Evolutionary conservation across 129 eudicot species (phyloP).

Genomic region (Escallonia herrerae): DNA sequence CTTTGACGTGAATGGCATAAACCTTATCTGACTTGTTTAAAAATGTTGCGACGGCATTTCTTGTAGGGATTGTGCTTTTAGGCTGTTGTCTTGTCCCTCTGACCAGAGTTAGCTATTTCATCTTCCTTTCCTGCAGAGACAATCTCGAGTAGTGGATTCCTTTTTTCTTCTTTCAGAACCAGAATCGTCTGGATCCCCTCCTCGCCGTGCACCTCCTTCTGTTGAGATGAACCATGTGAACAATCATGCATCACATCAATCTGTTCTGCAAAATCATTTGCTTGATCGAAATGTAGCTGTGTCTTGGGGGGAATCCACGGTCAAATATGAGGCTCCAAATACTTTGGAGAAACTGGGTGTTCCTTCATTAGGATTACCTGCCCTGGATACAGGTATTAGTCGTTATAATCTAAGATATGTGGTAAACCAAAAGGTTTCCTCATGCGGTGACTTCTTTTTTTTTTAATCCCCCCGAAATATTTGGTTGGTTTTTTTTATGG

Average conservation of each 20-base stretch:
- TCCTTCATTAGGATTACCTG: conserved; percentile 70
- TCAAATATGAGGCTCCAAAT: conserved; percentile 25
- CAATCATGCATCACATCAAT: conserved; percentile 13
- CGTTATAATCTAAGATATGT: conserved; percentile 5
- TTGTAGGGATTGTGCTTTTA: conserved; percentile 1
- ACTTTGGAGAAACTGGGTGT: conserved; percentile 18
- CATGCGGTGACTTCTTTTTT: neutral
- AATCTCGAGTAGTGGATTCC: conserved; percentile 53
- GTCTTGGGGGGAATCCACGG: conserved; percentile 23
- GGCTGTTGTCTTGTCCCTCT: conserved; percentile 2
- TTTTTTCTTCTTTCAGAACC: conserved; percentile 68
- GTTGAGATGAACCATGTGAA: conserved; percentile 23
- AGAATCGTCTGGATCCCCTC: conserved; percentile 87
- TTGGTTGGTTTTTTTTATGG: too few relatives aligned
- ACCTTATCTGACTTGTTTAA: neutral
- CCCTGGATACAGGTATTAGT: conserved; percentile 69
- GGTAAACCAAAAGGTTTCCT: conserved; percentile 10
- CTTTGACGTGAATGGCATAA: neutral
- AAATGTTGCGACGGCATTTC: neutral
- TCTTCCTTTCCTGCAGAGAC: conserved; percentile 42
- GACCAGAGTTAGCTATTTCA: conserved; percentile 18
- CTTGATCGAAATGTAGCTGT: conserved; percentile 26
- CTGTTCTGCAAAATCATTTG: conserved; percentile 12
- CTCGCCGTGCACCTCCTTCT: conserved; percentile 67
- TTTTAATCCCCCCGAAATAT: too few relatives aligned